Percentiles rank a stretch among this genome's conserved stretches.
Conservation (phyloP, 768 basidiomycete species). For the Paxillus ammoniavirescens region DNA sequence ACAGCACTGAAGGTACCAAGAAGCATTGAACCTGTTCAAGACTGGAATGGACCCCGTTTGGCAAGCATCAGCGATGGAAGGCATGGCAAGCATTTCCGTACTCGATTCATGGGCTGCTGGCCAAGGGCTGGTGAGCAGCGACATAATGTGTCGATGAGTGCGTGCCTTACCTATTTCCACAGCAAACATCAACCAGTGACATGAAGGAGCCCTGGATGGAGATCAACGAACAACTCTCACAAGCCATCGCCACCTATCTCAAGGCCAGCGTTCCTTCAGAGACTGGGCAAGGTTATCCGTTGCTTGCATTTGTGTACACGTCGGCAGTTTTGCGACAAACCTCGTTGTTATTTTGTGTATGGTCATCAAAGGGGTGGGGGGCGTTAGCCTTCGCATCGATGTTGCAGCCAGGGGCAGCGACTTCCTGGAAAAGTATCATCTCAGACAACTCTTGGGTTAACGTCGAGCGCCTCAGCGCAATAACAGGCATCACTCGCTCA, state of each 20-base stretch:
- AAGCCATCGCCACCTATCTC: conserved; percentile 60
- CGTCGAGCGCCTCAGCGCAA: conserved; percentile 62
- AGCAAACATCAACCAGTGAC: conserved; percentile 57
- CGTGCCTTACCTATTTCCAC: conserved; percentile 8
- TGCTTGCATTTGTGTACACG: conserved; percentile 66
- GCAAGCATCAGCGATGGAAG: conserved; percentile 89
- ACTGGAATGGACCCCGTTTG: conserved; percentile 75
- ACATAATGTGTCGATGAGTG: neutral
- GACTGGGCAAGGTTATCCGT: conserved; percentile 53
- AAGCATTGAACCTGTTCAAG: conserved; percentile 79
- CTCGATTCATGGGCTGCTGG: conserved; percentile 82
- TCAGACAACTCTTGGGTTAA: conserved; percentile 47
- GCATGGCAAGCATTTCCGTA: conserved; percentile 72
- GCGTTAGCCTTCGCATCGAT: conserved; percentile 72
- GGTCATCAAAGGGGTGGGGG: conserved; percentile 90
- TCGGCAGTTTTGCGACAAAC: conserved; percentile 69
- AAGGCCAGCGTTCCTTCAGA: conserved; percentile 53
- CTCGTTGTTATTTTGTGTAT: conserved; percentile 71
- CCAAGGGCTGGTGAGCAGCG: conserved; percentile 62
- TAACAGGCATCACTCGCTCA: conserved; percentile 69
- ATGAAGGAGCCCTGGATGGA: conserved; percentile 75
- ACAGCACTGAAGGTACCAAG: conserved; percentile 65
- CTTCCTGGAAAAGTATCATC: conserved; percentile 59
- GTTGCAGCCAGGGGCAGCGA: conserved; percentile 62
- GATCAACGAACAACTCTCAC: conserved; percentile 68